These are phyloP conservation scores for Ilex aquifolium DNA, from an alignment of 257 asterid species.

Conservation along the genomic window DNA sequence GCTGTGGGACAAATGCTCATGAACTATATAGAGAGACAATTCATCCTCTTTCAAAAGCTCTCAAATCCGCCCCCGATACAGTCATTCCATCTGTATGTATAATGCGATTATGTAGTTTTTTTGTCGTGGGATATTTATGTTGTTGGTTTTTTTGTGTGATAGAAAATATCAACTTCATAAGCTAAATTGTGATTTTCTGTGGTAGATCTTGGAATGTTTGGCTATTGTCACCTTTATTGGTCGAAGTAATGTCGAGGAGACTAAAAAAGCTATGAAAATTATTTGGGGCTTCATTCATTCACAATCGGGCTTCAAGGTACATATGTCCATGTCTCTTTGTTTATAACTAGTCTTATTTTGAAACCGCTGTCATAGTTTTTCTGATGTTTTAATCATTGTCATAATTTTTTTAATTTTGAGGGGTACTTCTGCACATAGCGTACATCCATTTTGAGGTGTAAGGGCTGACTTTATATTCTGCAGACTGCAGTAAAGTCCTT, in stretches of 20 bases:
- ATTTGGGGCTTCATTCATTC: constrained; percentile 23
- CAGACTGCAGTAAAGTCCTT: too few relatives aligned
- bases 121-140: neutral
- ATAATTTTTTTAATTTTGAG: too few relatives aligned
- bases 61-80: constrained; percentile 17
- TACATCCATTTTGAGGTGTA: too few relatives aligned
- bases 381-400: too few relatives aligned
- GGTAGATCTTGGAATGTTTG: too few relatives aligned
- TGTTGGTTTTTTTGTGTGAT: neutral
- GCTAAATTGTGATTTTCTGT: constrained; percentile 21
- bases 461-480: too few relatives aligned
- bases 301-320: constrained; percentile 17
- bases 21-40: constrained; percentile 28
- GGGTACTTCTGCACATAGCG: too few relatives aligned
- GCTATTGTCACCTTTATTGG: constrained; percentile 19
- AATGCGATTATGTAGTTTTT: neutral
- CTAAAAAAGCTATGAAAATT: constrained; percentile 30
- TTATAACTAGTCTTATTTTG: neutral
- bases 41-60: constrained; percentile 19
- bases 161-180: neutral
- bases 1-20: constrained; percentile 27
- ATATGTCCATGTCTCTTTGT: neutral
- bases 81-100: constrained; percentile 21
- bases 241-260: constrained; percentile 20
- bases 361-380: neutral